Evolutionary conservation across 139 green algal genomes (phyloP), one percentile per base, ranked within the genome.

Genomic region (Micractinium conductrix): DNA sequence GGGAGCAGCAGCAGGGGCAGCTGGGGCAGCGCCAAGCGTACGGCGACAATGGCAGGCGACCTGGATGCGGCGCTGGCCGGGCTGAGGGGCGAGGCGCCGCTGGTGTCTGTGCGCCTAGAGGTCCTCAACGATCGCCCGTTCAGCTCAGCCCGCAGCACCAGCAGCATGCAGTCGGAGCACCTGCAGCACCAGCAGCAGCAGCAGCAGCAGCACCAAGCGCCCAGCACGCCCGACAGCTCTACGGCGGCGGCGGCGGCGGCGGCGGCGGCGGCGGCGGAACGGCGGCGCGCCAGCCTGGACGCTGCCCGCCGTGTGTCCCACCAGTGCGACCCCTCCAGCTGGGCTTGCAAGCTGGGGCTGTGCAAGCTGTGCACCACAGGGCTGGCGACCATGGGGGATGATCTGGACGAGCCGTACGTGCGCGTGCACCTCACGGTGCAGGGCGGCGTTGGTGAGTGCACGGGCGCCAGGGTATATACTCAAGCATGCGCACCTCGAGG

Each of bases 61-160:
- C 87, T 96, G 70, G 84, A 92, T 35, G 60, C 75, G 9, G 91
- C 92, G 7, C 63, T 94, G 76, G 93, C 87, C 2, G 91, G 87
- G 9, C 84, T 97, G 65, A 79, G 91, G 21, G 95, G 94, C 0
- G 88, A 93, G 38, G 89, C 84, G 0, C 93, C 94, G 0, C 74
- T 95, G 40, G 91, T 97, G 17, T 69, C 74, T 16, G 74, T 98
- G 35, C 58, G 53, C 5, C 74, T 95, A 24, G 74, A 91, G 30
- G 87, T 96, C 16, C 17, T 90, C 2, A 76, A 89, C 22, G 84
- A 93, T 42, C 48, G 21, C 1, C 48, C 87, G 17, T n/a, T 73
- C 28, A 81, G 55, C 67, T 68, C 38, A 68, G 63, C 44, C 40
- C 69, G 68, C 67, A 71, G 67, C 79, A 4, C 42, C 0, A 24